Percentiles rank a stretch among this genome's conserved stretches.
These are phyloP conservation scores for Solanum chmielewskii DNA, from an alignment of 257 asterid species.

Conservation along the genomic window DNA sequence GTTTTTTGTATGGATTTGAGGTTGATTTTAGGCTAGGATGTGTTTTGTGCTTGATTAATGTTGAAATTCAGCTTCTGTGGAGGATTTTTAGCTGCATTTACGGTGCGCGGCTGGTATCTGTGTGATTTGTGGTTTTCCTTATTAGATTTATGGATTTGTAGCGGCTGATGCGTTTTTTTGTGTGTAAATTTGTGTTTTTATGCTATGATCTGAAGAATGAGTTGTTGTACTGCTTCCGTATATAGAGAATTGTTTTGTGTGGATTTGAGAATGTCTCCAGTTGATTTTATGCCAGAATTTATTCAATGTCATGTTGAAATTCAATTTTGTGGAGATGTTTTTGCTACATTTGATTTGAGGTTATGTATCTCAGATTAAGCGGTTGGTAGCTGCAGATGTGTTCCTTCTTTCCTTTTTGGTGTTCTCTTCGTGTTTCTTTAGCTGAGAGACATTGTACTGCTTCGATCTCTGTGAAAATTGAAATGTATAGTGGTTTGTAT, in stretches of 20 bases:
- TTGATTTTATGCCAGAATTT: neutral
- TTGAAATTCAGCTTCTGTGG: neutral
- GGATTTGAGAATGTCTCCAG: neutral
- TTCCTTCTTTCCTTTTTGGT: neutral
- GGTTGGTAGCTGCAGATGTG: neutral
- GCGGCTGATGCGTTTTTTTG: neutral
- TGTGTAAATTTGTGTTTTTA: neutral
- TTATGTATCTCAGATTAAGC: neutral
- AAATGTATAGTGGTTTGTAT: constrained; percentile 1
- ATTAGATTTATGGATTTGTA: neutral
- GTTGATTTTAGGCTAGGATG: neutral
- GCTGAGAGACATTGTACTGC: constrained; percentile 8
- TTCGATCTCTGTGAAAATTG: neutral
- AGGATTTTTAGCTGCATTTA: neutral
- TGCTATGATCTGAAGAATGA: constrained; percentile 13
- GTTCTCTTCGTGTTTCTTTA: neutral
- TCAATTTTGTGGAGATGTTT: neutral
- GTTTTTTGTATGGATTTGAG: neutral
- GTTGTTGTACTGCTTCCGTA: neutral
- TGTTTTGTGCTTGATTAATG: neutral
- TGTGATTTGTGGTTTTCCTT: neutral
- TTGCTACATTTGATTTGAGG: neutral
- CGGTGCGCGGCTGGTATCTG: neutral
- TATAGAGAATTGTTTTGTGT: neutral
- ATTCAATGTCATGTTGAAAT: neutral